Conservation (phyloP, 352 stramenopile genomes). For the Pythium brachiatum region DNA sequence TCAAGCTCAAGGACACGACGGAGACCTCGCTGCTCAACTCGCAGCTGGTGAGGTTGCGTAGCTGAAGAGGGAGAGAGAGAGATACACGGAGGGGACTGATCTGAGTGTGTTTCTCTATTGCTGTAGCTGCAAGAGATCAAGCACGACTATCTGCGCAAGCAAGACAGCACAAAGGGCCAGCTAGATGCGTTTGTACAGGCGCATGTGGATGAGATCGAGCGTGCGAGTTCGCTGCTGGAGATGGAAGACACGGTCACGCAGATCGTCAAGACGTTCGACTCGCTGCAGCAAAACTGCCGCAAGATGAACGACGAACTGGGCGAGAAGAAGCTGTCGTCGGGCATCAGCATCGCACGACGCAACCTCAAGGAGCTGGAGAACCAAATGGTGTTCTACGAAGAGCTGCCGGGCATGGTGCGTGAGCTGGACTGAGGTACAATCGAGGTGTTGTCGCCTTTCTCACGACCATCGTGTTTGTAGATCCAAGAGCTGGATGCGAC, state of each 20-base stretch:
- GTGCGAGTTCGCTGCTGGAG: conserved; percentile 65
- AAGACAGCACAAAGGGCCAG: conserved; percentile 72
- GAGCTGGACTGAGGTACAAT: too few species aligned
- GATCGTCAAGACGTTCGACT: conserved; percentile 59
- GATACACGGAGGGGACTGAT: background rate
- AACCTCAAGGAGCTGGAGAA: conserved; percentile 80
- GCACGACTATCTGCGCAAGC: conserved; percentile 67
- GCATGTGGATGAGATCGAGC: conserved; percentile 85
- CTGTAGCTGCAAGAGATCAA: conserved; percentile 82
- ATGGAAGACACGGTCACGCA: conserved; percentile 60
- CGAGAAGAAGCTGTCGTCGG: conserved; percentile 76
- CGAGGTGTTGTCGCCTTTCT: background rate
- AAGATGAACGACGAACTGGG: conserved; percentile 84
- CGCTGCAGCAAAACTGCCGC: conserved; percentile 57
- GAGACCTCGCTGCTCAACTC: conserved; percentile 82
- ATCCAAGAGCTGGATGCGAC: conserved; percentile 34
- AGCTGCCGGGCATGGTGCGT: conserved; percentile 58
- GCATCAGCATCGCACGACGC: conserved; percentile 73
- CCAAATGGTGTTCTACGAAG: conserved; percentile 84
- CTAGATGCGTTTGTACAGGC: conserved; percentile 69
- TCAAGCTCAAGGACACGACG: conserved; percentile 81
- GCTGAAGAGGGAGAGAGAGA: background rate
- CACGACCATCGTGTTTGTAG: conserved; percentile 7
- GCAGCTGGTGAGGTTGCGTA: conserved; percentile 47
- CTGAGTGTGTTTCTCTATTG: background rate